Evolutionary conservation across 345 rosid species (phyloP), one percentile per base, ranked within the genome.

Genomic region (Dovyalis caffra): DNA sequence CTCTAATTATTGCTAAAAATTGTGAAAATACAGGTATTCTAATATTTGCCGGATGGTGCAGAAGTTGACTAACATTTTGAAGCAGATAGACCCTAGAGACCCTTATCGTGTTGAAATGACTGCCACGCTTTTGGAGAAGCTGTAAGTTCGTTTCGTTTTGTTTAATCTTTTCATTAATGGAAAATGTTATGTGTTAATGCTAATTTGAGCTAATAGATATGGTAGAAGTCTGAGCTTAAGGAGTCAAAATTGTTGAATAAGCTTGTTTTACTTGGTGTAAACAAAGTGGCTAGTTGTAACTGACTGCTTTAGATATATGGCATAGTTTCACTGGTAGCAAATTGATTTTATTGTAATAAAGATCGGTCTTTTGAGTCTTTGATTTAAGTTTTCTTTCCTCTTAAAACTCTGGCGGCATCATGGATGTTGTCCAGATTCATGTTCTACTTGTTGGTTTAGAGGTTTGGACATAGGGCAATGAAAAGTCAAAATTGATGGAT

Each of bases 71-170:
- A 82, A 83, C 73, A 65, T 90, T 74, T 21, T 93, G 87, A 90
- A 90, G 88, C 97, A 93, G 83, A 90, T 91, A 90, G 98, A 95
- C 67, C 81, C 90, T 0, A 71, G 88, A 51, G 99, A 91, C 77
- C 92, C 97, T 74, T 88, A 67, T 73, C 89, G 97, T 5, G 80
- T 95, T 58, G 94, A 95, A 85, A 93, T 91, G 98, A 86, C 93
- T 47, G 97, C 87, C 88, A 63, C 56, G 79, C 91, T 95, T 56
- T 81, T 93, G 67, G 97, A 95, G 84, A 95, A 95, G 78, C 87
- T 93, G 98, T 93, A 79, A 86, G 47, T 1, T 1, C 6, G 4
- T 10, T 37, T n/a, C 25, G 14, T 72, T 49, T 67, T 20, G 15
- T 29, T 58, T 23, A n/a, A 9, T 45, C 4, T 38, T 65, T 5